phyloP scores from a whole-genome alignment of 169 alveolate species.

The Plasmodium knowlesi region DNA sequence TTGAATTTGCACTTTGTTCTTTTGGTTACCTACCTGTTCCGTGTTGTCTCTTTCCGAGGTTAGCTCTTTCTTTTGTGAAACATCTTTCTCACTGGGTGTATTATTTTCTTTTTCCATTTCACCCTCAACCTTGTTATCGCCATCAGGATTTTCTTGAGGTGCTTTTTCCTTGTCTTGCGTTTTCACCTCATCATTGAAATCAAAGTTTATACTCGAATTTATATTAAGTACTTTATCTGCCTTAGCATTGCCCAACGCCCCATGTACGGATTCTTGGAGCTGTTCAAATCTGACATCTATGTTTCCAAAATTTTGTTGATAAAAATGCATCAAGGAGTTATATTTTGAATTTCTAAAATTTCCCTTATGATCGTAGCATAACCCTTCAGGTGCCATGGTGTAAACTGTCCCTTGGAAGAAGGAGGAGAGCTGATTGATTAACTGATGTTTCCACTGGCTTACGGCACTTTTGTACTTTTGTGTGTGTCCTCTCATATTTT shows the following conservation, averaged over 20 bases:
- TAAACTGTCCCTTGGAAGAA: conserved; percentile 71
- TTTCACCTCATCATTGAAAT: neutral
- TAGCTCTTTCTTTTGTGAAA: neutral
- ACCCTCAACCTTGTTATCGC: neutral
- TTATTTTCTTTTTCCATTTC: neutral
- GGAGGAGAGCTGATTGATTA: conserved; percentile 57
- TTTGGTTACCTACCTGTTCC: neutral
- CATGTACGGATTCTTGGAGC: conserved; percentile 17
- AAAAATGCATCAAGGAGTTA: conserved; percentile 53
- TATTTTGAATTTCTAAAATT: conserved; percentile 69
- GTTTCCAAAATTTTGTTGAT: conserved; percentile 63
- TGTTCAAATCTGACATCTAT: conserved; percentile 56
- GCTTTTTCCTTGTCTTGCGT: neutral
- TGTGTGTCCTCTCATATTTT: conserved; percentile 35
- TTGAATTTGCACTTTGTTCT: neutral
- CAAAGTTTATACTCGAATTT: conserved; percentile 26
- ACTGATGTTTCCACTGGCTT: conserved; percentile 62
- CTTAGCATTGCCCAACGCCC: neutral
- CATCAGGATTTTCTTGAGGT: neutral
- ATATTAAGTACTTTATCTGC: conserved; percentile 23
- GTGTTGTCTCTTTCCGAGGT: neutral
- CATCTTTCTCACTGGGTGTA: neutral
- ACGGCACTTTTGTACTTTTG: conserved; percentile 12
- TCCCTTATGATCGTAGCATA: conserved; percentile 64
- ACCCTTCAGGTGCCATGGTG: conserved; percentile 75